A percentile compares a stretch with the other conserved stretches of the same genome.
These are phyloP conservation scores for Phycomyces blakesleeanus DNA, from an alignment of 192 early-diverging fungal genomes.

Conservation along the genomic window DNA sequence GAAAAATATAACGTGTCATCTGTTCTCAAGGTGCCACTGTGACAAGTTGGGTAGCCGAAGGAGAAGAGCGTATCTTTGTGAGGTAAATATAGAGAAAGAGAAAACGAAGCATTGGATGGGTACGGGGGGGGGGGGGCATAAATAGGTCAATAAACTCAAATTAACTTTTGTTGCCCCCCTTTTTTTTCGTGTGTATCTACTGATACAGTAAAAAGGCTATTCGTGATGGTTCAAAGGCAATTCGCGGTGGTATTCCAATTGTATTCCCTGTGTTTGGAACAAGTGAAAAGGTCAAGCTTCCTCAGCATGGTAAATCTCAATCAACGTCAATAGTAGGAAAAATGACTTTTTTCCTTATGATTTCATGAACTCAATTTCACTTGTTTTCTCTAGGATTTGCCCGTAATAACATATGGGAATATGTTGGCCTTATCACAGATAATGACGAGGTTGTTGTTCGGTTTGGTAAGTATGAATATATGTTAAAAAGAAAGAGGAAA, in stretches of 20 bases:
- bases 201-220: slow-evolving; percentile 76
- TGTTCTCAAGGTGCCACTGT: slow-evolving; percentile 77
- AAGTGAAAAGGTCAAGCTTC: slow-evolving; percentile 48
- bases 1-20: slow-evolving; percentile 7
- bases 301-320: slow-evolving; percentile 59
- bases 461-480: slow-evolving; percentile 48
- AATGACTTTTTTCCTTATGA: neutral
- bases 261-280: slow-evolving; percentile 84
- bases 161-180: neutral
- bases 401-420: slow-evolving; percentile 56
- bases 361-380: neutral
- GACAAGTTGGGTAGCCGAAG: slow-evolving; percentile 79
- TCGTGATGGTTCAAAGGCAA: slow-evolving; percentile 86
- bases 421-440: slow-evolving; percentile 42
- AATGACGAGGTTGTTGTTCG: slow-evolving; percentile 46
- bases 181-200: slow-evolving; percentile 2
- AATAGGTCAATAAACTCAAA: neutral
- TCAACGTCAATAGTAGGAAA: neutral
- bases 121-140: neutral
- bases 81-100: slow-evolving; percentile 53
- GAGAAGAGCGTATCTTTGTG: slow-evolving; percentile 81
- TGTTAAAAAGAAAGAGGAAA: no score
- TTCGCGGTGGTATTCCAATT: slow-evolving; percentile 82
- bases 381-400: slow-evolving; percentile 38
- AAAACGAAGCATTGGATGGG: no score